Conservation (phyloP, 163 green algal species). For the Chlorella variabilis region DNA sequence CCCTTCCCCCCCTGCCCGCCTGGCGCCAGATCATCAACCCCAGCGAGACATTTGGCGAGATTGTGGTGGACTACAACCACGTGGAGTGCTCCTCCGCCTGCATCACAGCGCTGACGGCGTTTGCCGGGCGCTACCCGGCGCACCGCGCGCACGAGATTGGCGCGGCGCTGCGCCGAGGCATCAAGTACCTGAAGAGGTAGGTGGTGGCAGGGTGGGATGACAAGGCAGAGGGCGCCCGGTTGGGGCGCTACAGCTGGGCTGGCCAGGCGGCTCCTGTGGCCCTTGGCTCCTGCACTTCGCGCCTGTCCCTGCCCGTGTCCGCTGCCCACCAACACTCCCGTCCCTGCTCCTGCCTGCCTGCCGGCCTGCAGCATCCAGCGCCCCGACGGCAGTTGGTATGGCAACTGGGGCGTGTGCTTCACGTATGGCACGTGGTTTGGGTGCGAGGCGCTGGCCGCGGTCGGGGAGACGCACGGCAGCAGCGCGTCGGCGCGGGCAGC, state of each 20-base stretch:
- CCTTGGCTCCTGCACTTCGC: too few species aligned
- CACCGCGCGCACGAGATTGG: conserved; percentile 40
- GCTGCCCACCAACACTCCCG: not conserved
- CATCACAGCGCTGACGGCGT: conserved; percentile 89
- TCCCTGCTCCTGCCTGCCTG: not conserved
- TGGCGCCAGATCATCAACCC: conserved; percentile 83
- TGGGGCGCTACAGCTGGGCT: too few species aligned
- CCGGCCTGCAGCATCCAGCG: conserved; percentile 73
- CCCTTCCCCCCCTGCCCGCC: not conserved
- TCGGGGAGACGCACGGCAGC: conserved; percentile 64
- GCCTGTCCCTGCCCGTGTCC: too few species aligned
- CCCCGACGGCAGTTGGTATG: conserved; percentile 96
- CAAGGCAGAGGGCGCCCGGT: not conserved
- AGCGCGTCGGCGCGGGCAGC: conserved; percentile 61
- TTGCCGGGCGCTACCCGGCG: conserved; percentile 56
- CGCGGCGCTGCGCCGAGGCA: conserved; percentile 48
- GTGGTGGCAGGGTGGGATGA: not conserved
- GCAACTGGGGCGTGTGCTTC: conserved; percentile 99
- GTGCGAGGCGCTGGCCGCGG: conserved; percentile 73
- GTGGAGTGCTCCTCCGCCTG: conserved; percentile 96
- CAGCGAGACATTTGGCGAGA: conserved; percentile 99
- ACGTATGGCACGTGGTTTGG: conserved; percentile 99
- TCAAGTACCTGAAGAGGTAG: conserved; percentile 76
- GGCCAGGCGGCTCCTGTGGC: too few species aligned
- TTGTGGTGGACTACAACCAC: conserved; percentile 99